phyloP scores from a whole-genome alignment of 2,329 filamentous ascomycete species.

The Basipetospora chlamydospora region DNA sequence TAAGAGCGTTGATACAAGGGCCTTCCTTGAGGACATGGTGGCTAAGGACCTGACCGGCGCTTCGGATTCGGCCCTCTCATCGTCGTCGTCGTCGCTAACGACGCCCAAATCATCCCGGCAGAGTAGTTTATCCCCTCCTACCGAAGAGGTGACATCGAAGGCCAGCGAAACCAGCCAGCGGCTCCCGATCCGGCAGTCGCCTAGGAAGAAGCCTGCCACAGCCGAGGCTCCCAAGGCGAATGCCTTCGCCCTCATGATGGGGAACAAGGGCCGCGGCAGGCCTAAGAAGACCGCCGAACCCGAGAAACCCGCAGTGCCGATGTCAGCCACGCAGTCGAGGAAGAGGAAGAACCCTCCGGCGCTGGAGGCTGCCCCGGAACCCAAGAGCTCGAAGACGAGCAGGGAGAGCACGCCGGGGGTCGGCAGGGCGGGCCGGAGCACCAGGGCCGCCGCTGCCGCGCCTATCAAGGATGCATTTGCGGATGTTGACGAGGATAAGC shows the following conservation, averaged over 20 bases:
- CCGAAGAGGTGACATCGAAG: constrained; percentile 6
- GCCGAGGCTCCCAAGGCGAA: constrained; percentile 16
- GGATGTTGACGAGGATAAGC: constrained; percentile 37
- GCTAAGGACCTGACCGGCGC: constrained; percentile 42
- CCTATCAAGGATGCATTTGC: constrained; percentile 25
- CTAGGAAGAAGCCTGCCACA: constrained; percentile 14
- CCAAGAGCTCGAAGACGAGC: constrained; percentile 63
- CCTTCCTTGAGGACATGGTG: constrained; percentile 72
- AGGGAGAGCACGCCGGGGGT: constrained; percentile 58
- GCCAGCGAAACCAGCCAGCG: not conserved
- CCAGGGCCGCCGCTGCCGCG: constrained; percentile 25
- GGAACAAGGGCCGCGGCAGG: constrained; percentile 9
- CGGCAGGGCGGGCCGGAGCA: not conserved
- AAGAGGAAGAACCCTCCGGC: constrained; percentile 12
- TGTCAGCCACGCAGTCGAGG: constrained; percentile 20
- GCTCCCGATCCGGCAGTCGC: constrained; percentile 22
- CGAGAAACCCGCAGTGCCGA: constrained; percentile 13
- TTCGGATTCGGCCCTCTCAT: not conserved
- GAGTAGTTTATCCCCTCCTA: constrained; percentile 6
- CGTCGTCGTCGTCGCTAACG: not conserved
- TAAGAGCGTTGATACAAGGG: constrained; percentile 44
- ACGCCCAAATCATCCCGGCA: constrained; percentile 1
- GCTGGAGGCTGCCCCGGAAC: constrained; percentile 17
- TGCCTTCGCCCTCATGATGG: constrained; percentile 42
- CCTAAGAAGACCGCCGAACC: constrained; percentile 4